Evolutionary conservation across 257 asterid species (phyloP), one percentile per base, ranked within the genome.

Genomic region (Henckelia pumila): DNA sequence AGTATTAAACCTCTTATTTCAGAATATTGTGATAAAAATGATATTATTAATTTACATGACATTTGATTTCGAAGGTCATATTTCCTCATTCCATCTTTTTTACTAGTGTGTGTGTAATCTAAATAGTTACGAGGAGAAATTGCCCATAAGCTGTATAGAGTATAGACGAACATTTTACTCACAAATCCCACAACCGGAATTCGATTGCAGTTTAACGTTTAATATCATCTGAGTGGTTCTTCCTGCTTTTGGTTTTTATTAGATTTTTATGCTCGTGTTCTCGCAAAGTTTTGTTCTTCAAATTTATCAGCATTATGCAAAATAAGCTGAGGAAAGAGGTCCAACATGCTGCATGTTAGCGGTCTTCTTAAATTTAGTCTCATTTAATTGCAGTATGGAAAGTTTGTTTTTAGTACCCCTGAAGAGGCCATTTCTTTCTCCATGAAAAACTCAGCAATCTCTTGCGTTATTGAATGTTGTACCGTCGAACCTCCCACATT

Each of bases 131-230:
- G 30, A 35, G 35, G 7, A 47, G 63, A 53, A 7, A 59, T 11
- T 29, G 22, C 9, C 5, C 52, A 29, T 59, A 23, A 66, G 44
- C 19, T 29, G 50, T 72, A 21, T 60, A 40, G 67, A 47, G 50
- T 72, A 21, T 60, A 40, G 67, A 47, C 37, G 21, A 64, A 58
- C 32, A 28, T 64, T 21, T 63, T 29, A 21, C 61, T 56, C 28
- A 24, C 33, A 24, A n/a, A 1, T 13, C n/a, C 50, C 17, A 11
- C 21, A 19, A 56, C 30, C 47, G 68, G 64, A 68, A n/a, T 57
- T 56, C 4, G 5, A 11, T 49, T 25, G 2, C 30, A 49, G 21
- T 17, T 13, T 40, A 19, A 40, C 59, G n/a, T 37, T 61, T 32
- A 30, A 61, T 29, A 25, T 44, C 66, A 9, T 61, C 29, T 8